Evolutionary conservation across 2,329 filamentous ascomycete species (phyloP).

Genomic region (Colletotrichum sp.): DNA sequence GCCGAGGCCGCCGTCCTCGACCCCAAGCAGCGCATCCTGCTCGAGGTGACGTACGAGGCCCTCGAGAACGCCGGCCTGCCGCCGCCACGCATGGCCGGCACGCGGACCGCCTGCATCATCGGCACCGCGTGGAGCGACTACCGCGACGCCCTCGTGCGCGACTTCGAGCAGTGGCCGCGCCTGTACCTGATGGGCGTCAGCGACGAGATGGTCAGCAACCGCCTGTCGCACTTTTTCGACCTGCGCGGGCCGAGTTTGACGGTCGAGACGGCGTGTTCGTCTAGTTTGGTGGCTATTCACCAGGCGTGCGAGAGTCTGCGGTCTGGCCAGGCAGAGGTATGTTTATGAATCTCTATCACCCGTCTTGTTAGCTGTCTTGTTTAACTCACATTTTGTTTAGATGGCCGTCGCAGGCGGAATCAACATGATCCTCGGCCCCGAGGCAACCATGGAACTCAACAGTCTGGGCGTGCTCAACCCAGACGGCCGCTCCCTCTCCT

Average conservation of each 20-base stretch:
- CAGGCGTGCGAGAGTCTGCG: conserved; percentile 35
- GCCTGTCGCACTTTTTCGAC: conserved; percentile 52
- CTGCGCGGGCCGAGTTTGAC: conserved; percentile 51
- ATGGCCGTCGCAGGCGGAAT: conserved; percentile 2
- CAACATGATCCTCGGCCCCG: neutral
- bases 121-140: conserved; percentile 2
- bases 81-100: neutral
- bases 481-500: conserved; percentile 27
- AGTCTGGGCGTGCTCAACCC: conserved; percentile 36
- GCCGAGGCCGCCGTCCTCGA: conserved; percentile 40
- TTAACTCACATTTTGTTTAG: conserved; percentile 18
- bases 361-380: neutral
- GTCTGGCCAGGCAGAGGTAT: conserved; percentile 26
- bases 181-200: conserved; percentile 46
- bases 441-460: conserved; percentile 3
- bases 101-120: conserved; percentile 3
- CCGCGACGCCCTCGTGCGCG: conserved; percentile 32
- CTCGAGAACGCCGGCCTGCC: conserved; percentile 24
- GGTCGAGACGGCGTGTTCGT: conserved; percentile 57
- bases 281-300: conserved; percentile 50
- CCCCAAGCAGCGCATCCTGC: conserved; percentile 24
- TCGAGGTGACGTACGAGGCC: conserved; percentile 25
- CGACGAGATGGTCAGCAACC: conserved; percentile 40
- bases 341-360: conserved; percentile 22
- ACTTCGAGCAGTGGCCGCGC: conserved; percentile 32